Base-by-base conservation (phyloP, 2,329 filamentous ascomycete genomes). In the Neofusicoccum laricinum region DNA sequence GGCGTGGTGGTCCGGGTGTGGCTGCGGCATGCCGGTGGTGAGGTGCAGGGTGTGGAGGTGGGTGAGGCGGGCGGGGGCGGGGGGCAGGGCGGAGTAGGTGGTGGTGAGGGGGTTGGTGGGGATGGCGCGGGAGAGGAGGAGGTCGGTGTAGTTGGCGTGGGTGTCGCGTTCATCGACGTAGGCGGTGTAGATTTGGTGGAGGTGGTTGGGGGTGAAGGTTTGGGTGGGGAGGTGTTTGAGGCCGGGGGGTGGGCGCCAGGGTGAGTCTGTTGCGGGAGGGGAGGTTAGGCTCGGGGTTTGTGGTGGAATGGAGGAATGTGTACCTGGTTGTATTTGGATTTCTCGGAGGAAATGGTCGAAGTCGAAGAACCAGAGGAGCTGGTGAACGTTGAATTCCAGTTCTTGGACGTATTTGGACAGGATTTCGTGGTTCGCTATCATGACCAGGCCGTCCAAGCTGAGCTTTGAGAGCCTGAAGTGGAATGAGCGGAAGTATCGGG, bases 301-400 rank as follows among this genome's bases (percentile, higher is more conserved):
- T 2, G 11, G 8, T 12, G 4, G 19, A 15, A 14, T 17, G 38
- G 40, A 30, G 21, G 2, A 15, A 4, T 30, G 21, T 21, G 7
- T 45, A 58, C 53, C 19, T 17, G 53, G 53, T 12, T 58, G 53
- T 12, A 58, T 21, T n/a, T 5, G 12, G 10, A 58, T 19, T 19
- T 45, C 38, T n/a, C 30, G 14, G 8, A 58, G 14, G 25, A 58
- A 58, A 34, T 43, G 38, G 21, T 58, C 38, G 25, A 58, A 43
- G 11, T 58, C 25, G 38, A 58, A 58, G 21, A 58, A 58, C 53
- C 53, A 58, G n/a, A 45, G 38, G 14, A 58, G 53, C 21, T 58
- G 53, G 15, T 58, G 38, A 10, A 41, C 43, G 10, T 58, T 58
- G 53, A 43, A 58, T 8, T 58, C 53, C n/a, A 58, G 53, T 7